Base-by-base conservation (phyloP, 257 asterid species). In the Solanum sitiens region DNA sequence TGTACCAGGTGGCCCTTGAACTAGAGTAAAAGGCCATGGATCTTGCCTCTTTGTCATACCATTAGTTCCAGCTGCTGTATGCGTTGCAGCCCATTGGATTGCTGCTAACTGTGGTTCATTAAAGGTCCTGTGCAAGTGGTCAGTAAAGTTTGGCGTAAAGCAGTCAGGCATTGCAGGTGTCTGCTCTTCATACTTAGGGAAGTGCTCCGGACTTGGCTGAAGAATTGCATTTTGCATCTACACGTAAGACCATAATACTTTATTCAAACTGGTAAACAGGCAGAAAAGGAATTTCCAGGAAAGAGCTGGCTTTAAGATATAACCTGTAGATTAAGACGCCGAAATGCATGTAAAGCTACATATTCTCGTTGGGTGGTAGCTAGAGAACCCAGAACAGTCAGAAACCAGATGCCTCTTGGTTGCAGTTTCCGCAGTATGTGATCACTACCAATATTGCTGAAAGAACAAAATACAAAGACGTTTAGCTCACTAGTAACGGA, bases 1-100 rank as follows among this genome's bases (percentile, higher is more conserved):
- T 71, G 99, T 97, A 59, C 99, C 99, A 61, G 99, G 99, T 42
- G 99, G 99, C 61, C 99, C 99, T 91, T 97, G 99, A 84, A 97
- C 99, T 88, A 97, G 89, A 70, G 99, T 97, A 89, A 97, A 97
- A 30, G 99, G 99, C 98, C 99, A 97, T 27, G 98, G 99, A 40
- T 96, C 99, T 92, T 95, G 98, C 90, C 94, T 97, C 93, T 94
- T 97, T 40, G 96, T 88, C 86, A 85, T 87, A 30, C 93, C 99
- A 95, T 90, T 93, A 68, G 97, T 92, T 74, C 99, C 99, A 63
- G 99, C 99, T 61, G 99, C 98, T 79, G 99, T 97, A 91, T 97
- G 98, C 87, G 89, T 97, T 35, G 98, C 99, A 47, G 99, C 99
- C 99, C 99, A 97, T 86, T 97, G 99, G 89, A 97, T 97, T 86